Base-by-base conservation (phyloP, 2,329 filamentous ascomycete species). In the Aspergillus fischeri region DNA sequence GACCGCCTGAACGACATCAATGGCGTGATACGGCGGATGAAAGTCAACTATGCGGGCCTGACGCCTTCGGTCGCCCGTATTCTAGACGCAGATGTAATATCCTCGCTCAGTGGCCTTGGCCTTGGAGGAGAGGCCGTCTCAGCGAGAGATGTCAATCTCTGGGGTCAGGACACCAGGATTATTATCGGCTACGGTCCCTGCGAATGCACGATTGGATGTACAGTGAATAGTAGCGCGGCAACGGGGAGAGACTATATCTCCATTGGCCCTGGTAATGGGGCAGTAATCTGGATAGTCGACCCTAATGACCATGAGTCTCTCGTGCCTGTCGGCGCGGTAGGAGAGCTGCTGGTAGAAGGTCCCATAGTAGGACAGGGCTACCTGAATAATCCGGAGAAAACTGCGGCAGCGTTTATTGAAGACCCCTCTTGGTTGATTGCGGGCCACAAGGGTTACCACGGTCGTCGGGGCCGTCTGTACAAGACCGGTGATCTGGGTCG, bases 31-130 rank as follows among this genome's bases (percentile, higher is more conserved):
- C 75, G 77, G 3, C 67, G 73, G 0, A 81, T 83, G 76, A 70
- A 75, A 6, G 78, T 81, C 38, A 82, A 79, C 45, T 82, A 80
- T 75, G 80, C 78, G 0, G 82, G 84, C 62, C 78, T 88, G 67
- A 88, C 86, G 0, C 81, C 84, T 0, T 78, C 83, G 0, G 77
- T 88, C n/a, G 83, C 83, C 0, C 70, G 75, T 3, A 69, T 80
- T 5, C 56, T 82, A 14, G 70, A 75, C 11, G 68, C 76, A 0
- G 66, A 73, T 52, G 75, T 78, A 7, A 73, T 80, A 8, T 68
- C 75, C 17, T 72, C 71, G 1, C 66, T 82, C 17, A 65, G 73
- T 69, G 57, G 69, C 1, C 63, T 81, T 20, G 70, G 73, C 3
- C 70, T 80, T 8, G 76, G 76, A 29, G 78, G 77, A n/a, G 78